Evolutionary conservation across 2,329 filamentous ascomycete genomes (phyloP).

Genomic region (Penicillium vulpinum): DNA sequence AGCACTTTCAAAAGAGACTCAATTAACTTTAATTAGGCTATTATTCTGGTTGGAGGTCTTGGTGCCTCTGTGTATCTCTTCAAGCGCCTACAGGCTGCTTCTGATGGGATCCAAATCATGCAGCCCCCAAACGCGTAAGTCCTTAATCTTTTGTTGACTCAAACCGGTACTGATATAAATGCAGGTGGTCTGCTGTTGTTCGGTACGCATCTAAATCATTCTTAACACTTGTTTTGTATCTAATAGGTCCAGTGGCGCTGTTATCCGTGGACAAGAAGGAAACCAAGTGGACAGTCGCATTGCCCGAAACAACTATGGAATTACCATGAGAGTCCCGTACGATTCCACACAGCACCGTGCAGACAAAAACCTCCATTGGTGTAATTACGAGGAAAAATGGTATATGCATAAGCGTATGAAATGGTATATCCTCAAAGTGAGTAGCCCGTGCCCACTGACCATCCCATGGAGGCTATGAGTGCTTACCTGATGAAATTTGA

Average conservation of each 20-base stretch:
- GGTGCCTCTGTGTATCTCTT: slow-evolving; percentile 41
- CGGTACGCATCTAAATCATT: slow-evolving; percentile 13
- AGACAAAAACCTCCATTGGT: background rate
- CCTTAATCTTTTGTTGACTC: background rate
- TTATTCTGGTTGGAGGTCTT: slow-evolving; percentile 44
- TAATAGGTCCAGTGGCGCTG: slow-evolving; percentile 22
- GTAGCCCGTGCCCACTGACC: background rate
- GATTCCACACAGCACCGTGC: background rate
- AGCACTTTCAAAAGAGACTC: background rate
- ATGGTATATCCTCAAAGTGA: slow-evolving; percentile 30
- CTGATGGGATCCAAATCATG: slow-evolving; percentile 32
- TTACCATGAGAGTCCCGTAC: accelerated
- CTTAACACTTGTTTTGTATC: background rate
- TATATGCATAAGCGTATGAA: background rate
- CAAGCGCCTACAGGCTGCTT: slow-evolving; percentile 24
- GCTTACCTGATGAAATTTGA: background rate
- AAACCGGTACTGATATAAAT: background rate
- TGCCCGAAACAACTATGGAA: slow-evolving; percentile 24
- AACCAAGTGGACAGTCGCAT: slow-evolving; percentile 25
- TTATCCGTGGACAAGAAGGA: slow-evolving; percentile 24
- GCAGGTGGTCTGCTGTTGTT: slow-evolving; percentile 30
- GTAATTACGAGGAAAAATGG: slow-evolving; percentile 11
- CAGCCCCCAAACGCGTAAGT: slow-evolving; percentile 34
- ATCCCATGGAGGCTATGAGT: background rate
- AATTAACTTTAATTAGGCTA: slow-evolving; percentile 17